A percentile compares a stretch with the other conserved stretches of the same genome.
Evolutionary conservation across 2,329 filamentous ascomycete genomes (phyloP).

Genomic region (Pestalotiopsis sp.): DNA sequence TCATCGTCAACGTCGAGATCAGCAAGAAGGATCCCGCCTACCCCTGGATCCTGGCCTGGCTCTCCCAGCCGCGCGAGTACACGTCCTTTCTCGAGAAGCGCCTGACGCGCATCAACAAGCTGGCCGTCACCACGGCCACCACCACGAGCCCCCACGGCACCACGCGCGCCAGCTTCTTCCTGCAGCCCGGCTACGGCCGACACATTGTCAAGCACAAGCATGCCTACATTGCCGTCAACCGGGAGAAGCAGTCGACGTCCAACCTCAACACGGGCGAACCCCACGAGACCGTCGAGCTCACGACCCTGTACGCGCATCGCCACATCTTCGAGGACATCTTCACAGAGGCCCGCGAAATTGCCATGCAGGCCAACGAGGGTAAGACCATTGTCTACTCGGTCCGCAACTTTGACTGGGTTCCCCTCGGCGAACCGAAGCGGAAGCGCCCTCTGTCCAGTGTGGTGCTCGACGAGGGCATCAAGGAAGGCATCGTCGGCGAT

Average conservation of each 20-base stretch:
- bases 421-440: constrained; percentile 79
- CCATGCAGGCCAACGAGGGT: constrained; percentile 79
- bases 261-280: constrained; percentile 83
- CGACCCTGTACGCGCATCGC: constrained; percentile 86
- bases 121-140: constrained; percentile 57
- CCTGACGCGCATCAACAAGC: constrained; percentile 62
- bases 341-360: constrained; percentile 80
- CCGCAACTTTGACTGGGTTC: constrained; percentile 81
- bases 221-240: constrained; percentile 84
- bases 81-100: constrained; percentile 61
- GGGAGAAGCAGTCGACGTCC: constrained; percentile 83
- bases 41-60: constrained; percentile 92
- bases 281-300: constrained; percentile 92
- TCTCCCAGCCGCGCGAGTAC: constrained; percentile 76
- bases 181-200: constrained; percentile 88
- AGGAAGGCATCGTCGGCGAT: constrained; percentile 78
- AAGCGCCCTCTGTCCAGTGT: constrained; percentile 90
- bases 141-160: constrained; percentile 67
- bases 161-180: constrained; percentile 77
- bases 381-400: constrained; percentile 92
- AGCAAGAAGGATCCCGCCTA: constrained; percentile 93
- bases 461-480: constrained; percentile 84
- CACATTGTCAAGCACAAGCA: constrained; percentile 86
- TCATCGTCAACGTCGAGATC: constrained; percentile 95
- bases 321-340: constrained; percentile 92